Evolutionary conservation across 805 yeast species (phyloP), one percentile per base, ranked within the genome.

Genomic region (Brettanomyces sp.): DNA sequence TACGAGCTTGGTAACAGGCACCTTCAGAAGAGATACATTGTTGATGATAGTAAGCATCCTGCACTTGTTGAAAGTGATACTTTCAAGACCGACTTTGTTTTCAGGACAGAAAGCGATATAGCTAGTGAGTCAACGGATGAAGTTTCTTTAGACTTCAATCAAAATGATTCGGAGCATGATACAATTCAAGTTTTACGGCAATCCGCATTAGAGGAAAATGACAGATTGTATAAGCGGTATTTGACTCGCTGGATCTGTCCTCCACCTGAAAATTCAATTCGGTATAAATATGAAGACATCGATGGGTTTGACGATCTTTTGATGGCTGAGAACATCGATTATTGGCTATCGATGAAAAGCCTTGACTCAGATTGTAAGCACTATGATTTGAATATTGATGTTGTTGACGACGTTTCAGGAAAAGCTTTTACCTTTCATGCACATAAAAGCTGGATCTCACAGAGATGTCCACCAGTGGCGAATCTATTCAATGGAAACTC

Each of bases 291-390:
- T 18, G 42, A 38, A 3, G 48, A 49, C 18, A 36, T 23, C 4
- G 34, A 38, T 4, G 41, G 22, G 12, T 30, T 50, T 5, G 60
- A 63, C n/a, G 73, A 72, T 39, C 49, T 73, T 11, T 55, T 73
- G n/a, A 58, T 62, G 28, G 49, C 58, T 1, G 66, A 62, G 38
- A 63, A 61, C 23, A 40, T 58, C 14, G 62, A 57, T 21, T 57
- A 57, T 28, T 51, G 52, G 53, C 40, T 58, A 8, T 25, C 54
- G 0, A 32, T 58, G 49, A 52, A 49, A 23, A 55, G 55, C 9
- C 40, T 52, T 23, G 32, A 42, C 0, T 36, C 34, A 13, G 43
- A 43, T 3, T 40, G 43, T 28, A 52, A 44, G 21, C 47, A 42
- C 36, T 52, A 52, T 33, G 52, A 53, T 39, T 52, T 42, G 28